Evolutionary conservation across 2,329 filamentous ascomycete species (phyloP).

Genomic region (Fusarium neocosmosporiellum): DNA sequence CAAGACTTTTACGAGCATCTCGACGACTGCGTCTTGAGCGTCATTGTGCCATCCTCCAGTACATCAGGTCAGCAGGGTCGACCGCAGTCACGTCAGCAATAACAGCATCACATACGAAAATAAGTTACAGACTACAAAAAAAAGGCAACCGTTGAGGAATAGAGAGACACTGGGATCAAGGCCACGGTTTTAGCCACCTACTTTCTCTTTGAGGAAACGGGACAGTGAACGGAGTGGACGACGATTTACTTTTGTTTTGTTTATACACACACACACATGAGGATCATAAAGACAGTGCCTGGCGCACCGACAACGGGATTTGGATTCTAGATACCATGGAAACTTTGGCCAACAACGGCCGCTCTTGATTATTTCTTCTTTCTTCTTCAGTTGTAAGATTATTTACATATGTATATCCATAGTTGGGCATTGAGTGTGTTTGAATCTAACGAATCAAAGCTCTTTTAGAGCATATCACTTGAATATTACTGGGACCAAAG

Average conservation of each 20-base stretch:
- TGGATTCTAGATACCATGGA: conserved; percentile 39
- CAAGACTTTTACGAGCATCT: conserved; percentile 99
- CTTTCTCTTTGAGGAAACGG: conserved; percentile 8
- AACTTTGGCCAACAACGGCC: conserved; percentile 25
- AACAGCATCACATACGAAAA: background rate
- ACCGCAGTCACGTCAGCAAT: conserved; percentile 17
- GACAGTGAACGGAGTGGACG: conserved; percentile 4
- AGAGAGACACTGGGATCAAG: conserved; percentile 6
- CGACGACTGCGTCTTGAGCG: conserved; percentile 72
- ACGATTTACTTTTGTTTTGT: conserved; percentile 14
- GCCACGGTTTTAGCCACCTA: conserved; percentile 14
- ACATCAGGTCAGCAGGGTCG: conserved; percentile 19
- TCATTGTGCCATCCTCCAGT: conserved; percentile 60
- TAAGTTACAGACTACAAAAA: background rate
- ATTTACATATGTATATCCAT: conserved; percentile 8
- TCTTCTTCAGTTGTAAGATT: conserved; percentile 18
- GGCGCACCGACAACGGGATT: conserved; percentile 27
- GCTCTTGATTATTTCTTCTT: conserved; percentile 6
- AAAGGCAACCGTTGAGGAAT: background rate
- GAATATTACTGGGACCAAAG: background rate
- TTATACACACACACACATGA: conserved; percentile 11
- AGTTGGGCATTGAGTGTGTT: conserved; percentile 9
- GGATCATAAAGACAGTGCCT: conserved; percentile 32
- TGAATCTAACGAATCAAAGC: background rate
- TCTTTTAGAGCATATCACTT: background rate